Conservation (phyloP, 768 basidiomycete genomes). For the Astraeus odoratus region DNA sequence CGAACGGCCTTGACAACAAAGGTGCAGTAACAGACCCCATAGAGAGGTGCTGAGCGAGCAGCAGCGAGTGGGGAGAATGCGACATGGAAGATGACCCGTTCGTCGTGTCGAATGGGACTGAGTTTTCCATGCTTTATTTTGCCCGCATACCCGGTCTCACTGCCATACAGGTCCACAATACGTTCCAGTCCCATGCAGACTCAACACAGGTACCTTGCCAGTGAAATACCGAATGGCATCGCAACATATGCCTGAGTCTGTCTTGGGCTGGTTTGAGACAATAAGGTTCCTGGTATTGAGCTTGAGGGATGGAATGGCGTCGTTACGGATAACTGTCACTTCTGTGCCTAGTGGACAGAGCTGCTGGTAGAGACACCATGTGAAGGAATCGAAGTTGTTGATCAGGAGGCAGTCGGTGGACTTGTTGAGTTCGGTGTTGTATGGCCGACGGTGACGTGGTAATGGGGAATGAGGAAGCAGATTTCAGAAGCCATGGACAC, state of each 20-base stretch:
- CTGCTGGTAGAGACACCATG: constrained; percentile 96
- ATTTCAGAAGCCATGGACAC: too few relatives aligned
- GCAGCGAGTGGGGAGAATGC: constrained; percentile 87
- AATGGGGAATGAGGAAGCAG: too few relatives aligned
- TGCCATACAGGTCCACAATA: constrained; percentile 86
- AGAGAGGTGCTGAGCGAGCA: constrained; percentile 88
- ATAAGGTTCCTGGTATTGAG: constrained; percentile 75
- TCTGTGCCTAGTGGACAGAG: constrained; percentile 80
- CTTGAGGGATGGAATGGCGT: constrained; percentile 68
- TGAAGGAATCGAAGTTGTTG: constrained; percentile 98
- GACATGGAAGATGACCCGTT: constrained; percentile 79
- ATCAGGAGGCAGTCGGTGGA: constrained; percentile 79
- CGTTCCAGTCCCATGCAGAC: constrained; percentile 99
- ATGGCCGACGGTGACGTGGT: too few relatives aligned
- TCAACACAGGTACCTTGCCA: constrained; percentile 89
- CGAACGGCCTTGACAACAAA: constrained; percentile 89
- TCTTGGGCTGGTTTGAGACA: constrained; percentile 91
- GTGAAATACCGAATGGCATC: constrained; percentile 83
- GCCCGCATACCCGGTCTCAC: constrained; percentile 90
- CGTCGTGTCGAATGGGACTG: constrained; percentile 77
- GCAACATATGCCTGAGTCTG: constrained; percentile 89
- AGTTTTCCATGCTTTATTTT: constrained; percentile 99
- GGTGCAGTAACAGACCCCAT: constrained; percentile 82
- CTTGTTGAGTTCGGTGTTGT: constrained; percentile 35
- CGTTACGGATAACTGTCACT: constrained; percentile 90